Evolutionary conservation across 495 filamentous ascomycete species (phyloP).

Genomic region (Hypomontagnella monticulosa): DNA sequence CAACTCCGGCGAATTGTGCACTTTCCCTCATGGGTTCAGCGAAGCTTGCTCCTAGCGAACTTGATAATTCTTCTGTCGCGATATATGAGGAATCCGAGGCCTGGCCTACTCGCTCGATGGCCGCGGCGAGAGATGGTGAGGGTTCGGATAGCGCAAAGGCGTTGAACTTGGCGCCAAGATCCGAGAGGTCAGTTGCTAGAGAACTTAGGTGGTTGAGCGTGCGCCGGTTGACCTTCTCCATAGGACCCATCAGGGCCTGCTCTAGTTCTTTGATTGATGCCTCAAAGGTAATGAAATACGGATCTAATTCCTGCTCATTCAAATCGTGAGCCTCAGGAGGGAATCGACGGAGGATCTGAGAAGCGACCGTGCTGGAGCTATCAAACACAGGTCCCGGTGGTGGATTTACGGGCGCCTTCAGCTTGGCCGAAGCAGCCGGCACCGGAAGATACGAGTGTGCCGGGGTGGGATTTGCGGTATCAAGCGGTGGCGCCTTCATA

Average conservation of each 20-base stretch:
- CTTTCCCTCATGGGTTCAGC: conserved; percentile 97
- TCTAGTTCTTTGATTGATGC: conserved; percentile 88
- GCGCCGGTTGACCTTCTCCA: conserved; percentile 94
- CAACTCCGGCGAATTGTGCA: conserved; percentile 95
- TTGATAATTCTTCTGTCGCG: conserved; percentile 89
- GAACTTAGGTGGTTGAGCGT: conserved; percentile 84
- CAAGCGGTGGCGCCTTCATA: conserved; percentile 90
- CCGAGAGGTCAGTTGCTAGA: conserved; percentile 86
- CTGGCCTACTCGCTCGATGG: conserved; percentile 93
- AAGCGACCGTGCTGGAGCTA: conserved; percentile 61
- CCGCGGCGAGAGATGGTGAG: conserved; percentile 84
- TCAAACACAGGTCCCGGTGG: conserved; percentile 51
- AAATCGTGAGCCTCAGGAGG: conserved; percentile 79
- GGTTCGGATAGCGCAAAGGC: conserved; percentile 96
- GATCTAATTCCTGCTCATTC: conserved; percentile 89
- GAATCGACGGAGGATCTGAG: conserved; percentile 79
- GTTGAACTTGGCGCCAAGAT: conserved; percentile 92
- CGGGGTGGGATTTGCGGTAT: conserved; percentile 89
- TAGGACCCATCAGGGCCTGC: conserved; percentile 82
- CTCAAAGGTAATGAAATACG: conserved; percentile 94
- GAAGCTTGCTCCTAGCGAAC: conserved; percentile 84
- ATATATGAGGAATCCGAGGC: conserved; percentile 97
- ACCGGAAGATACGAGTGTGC: conserved; percentile 89
- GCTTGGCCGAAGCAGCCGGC: conserved; percentile 83
- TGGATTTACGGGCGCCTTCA: conserved; percentile 67